These are phyloP conservation scores for Blepharisma japonicum DNA, from an alignment of 73 alveolate species.

Conservation along the genomic window DNA sequence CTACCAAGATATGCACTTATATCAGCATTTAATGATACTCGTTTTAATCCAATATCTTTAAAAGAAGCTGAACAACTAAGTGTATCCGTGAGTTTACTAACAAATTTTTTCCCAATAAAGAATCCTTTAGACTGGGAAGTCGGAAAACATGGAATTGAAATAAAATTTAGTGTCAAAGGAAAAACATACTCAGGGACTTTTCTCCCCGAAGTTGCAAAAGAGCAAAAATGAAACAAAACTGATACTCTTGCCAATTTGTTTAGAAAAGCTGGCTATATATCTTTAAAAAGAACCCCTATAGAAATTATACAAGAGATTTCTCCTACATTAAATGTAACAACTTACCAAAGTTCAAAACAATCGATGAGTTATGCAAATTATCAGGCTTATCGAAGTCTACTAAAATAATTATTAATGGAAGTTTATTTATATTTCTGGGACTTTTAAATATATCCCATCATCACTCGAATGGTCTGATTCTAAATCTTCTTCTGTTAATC, in stretches of 20 bases:
- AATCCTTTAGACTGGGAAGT: constrained; percentile 88
- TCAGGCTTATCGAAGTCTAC: no score
- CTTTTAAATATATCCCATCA: no score
- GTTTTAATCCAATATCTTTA: constrained; percentile 76
- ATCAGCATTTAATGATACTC: constrained; percentile 83
- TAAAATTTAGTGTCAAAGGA: constrained; percentile 72
- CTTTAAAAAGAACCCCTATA: background rate
- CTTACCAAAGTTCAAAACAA: constrained; percentile 66
- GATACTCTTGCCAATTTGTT: background rate
- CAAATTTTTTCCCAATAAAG: constrained; percentile 66
- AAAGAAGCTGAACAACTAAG: constrained; percentile 67
- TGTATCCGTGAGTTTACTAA: constrained; percentile 76
- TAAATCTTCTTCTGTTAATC: background rate
- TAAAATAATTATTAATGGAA: no score
- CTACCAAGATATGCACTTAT: constrained; percentile 62
- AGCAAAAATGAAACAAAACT: constrained; percentile 83
- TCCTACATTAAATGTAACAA: constrained; percentile 44
- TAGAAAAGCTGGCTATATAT: background rate
- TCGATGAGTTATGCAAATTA: constrained; percentile 48
- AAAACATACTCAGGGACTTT: constrained; percentile 73
- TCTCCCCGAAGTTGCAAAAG: constrained; percentile 94
- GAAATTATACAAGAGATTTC: constrained; percentile 38
- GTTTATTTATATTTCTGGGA: no score
- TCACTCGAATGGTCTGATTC: background rate
- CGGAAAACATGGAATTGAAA: constrained; percentile 93